These are phyloP conservation scores for Strigomonas galati DNA, from an alignment of 208 protist genomes.

Conservation along the genomic window DNA sequence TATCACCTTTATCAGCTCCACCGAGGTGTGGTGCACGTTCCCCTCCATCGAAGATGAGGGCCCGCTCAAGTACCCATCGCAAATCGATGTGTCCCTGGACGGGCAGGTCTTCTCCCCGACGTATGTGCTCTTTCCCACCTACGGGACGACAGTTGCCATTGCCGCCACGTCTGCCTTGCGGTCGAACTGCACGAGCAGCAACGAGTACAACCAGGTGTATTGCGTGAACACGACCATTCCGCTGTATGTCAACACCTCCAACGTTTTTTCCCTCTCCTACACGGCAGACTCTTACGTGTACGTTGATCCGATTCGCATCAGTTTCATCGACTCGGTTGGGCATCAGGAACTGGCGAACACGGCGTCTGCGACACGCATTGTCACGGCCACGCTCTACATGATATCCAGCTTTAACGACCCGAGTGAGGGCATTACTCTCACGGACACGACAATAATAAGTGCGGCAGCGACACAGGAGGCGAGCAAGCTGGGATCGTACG, in stretches of 20 bases:
- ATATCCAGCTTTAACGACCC: not conserved
- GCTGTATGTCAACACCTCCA: not conserved
- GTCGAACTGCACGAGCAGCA: not conserved
- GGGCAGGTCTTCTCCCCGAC: slow-evolving; percentile 2
- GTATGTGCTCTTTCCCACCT: not conserved
- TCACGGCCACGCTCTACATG: not conserved
- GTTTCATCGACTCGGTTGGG: not conserved
- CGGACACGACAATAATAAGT: not conserved
- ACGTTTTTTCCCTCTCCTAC: not conserved
- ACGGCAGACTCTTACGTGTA: not conserved
- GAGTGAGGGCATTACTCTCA: not conserved
- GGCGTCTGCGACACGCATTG: too few relatives aligned
- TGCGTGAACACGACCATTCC: not conserved
- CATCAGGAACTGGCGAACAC: not conserved
- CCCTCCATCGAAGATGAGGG: not conserved
- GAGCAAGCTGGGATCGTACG: not conserved
- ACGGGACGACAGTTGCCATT: slow-evolving; percentile 3
- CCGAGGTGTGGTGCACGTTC: not conserved
- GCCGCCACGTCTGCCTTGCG: not conserved
- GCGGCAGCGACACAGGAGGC: too few relatives aligned
- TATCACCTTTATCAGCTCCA: not conserved
- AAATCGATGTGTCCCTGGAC: slow-evolving; percentile 9
- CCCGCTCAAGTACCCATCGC: not conserved
- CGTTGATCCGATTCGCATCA: not conserved
- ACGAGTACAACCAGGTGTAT: not conserved